These are phyloP conservation scores for Lathyrus aphaca DNA, from an alignment of 306 rosid genomes.

Conservation along the genomic window DNA sequence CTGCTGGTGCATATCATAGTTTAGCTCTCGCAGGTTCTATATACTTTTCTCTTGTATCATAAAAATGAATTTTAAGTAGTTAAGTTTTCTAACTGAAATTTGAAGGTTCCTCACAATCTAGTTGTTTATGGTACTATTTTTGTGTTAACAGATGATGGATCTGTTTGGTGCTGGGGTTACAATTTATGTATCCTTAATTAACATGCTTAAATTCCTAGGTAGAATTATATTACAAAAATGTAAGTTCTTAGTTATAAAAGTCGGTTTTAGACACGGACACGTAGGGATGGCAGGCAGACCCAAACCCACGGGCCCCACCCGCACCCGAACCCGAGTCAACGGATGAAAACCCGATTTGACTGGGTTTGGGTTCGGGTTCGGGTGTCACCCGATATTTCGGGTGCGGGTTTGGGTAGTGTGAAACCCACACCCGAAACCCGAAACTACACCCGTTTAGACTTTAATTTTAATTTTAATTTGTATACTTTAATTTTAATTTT, in stretches of 20 bases:
- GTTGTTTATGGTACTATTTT: slow-evolving; percentile 23
- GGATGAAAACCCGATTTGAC: too few species aligned
- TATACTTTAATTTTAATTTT: too few species aligned
- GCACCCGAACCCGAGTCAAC: too few species aligned
- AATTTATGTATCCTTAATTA: slow-evolving; percentile 81
- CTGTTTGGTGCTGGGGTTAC: slow-evolving; percentile 96
- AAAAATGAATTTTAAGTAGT: neutral
- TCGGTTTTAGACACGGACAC: too few species aligned
- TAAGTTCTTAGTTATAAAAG: slow-evolving; percentile 23
- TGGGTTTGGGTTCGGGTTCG: too few species aligned
- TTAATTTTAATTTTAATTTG: too few species aligned
- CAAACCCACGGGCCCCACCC: too few species aligned
- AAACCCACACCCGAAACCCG: too few species aligned
- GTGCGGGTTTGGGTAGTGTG: too few species aligned
- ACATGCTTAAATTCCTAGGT: slow-evolving; percentile 8
- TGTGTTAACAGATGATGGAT: slow-evolving; percentile 80
- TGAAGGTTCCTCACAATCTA: slow-evolving; percentile 28
- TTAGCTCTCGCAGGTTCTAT: slow-evolving; percentile 77
- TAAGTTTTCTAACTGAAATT: neutral
- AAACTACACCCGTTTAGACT: too few species aligned
- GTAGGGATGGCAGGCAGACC: too few species aligned
- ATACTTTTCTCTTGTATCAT: neutral
- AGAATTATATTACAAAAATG: slow-evolving; percentile 35
- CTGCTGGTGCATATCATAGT: slow-evolving; percentile 94
- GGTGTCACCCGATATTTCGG: too few species aligned